Evolutionary conservation across 495 filamentous ascomycete genomes (phyloP).

Genomic region (Podospora sp.): DNA sequence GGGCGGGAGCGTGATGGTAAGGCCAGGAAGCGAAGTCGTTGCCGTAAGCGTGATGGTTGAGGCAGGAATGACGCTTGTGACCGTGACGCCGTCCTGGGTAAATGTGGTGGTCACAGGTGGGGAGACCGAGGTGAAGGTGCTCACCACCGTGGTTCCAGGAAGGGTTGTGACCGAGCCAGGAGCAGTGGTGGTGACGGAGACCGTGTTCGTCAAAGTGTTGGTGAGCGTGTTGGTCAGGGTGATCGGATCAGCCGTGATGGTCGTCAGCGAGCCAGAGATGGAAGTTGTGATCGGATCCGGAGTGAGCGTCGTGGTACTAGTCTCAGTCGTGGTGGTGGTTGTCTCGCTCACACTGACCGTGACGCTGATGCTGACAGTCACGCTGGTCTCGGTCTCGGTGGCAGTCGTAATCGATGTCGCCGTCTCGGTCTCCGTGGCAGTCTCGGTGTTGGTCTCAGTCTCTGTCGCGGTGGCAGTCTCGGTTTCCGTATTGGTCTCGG

Average conservation of each 20-base stretch:
- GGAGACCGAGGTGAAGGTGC: conserved; percentile 24
- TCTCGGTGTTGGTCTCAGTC: conserved; percentile 12
- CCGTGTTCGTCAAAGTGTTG: conserved; percentile 29
- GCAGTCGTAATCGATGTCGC: conserved; percentile 5
- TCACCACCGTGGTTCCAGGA: conserved; percentile 31
- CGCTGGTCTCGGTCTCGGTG: conserved; percentile 5
- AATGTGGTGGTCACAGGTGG: conserved; percentile 32
- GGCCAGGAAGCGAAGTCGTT: conserved; percentile 7
- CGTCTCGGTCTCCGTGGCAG: conserved; percentile 14
- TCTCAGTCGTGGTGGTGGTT: conserved; percentile 13
- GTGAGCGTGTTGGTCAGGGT: conserved; percentile 23
- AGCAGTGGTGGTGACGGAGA: conserved; percentile 9
- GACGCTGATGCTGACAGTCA: neutral
- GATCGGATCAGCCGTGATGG: conserved; percentile 24
- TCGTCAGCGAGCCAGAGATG: conserved; percentile 20
- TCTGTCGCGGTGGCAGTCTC: conserved; percentile 2
- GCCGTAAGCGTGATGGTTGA: conserved; percentile 29
- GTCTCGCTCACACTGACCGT: conserved; percentile 15
- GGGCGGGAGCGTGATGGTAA: conserved; percentile 29
- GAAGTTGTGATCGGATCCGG: conserved; percentile 25
- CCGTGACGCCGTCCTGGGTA: conserved; percentile 23
- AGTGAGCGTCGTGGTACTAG: conserved; percentile 21
- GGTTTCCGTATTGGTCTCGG: neutral
- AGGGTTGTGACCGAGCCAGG: conserved; percentile 27
- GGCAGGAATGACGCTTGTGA: conserved; percentile 36